Base-by-base conservation (phyloP, 495 filamentous ascomycete genomes). In the Podospora pseudopauciseta region DNA sequence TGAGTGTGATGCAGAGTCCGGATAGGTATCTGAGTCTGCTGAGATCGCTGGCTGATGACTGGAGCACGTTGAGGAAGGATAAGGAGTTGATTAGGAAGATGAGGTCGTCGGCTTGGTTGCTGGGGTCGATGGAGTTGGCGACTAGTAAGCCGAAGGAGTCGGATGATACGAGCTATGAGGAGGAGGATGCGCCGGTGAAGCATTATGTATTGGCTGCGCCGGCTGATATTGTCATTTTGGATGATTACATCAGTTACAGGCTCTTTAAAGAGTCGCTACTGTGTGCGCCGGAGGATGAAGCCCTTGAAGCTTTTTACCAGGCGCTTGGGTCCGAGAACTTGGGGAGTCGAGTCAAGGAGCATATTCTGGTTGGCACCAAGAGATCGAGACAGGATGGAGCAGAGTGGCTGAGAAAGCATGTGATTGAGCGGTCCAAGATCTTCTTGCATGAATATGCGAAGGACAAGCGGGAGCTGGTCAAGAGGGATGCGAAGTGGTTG, bases 11-110 rank as follows among this genome's bases (percentile, higher is more conserved):
- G 68, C 88, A 92, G 67, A 90, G 88, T 68, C 82, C 90, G 5
- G 91, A 96, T 54, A 94, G 91, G 73, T 98, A 98, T 73, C 78
- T 97, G 28, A 88, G 88, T 70, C 82, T 98, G 26, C 79, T 99
- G 55, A 87, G 89, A 61, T 90, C 85, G 28, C 81, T 99, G 32
- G 89, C 91, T 0, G 90, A 93, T 26, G 86, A 89, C 63, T 80
- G 90, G 39, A 63, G 83, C 0, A 81, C 77, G 4, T 78, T 99
- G 30, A 94, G 89, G 80, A 89, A 85, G 72, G 91, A 98, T 75
- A 93, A 89, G 70, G 81, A 85, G 15, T 84, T 99, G 3, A 89
- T 88, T 75, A 87, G 80, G 67, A 87, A 88, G 62, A 91, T 99
- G 88, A 90, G 82, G 74, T 79, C 79, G n/a, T 86, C 92, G 6